Evolutionary conservation across 192 early-diverging fungal species (phyloP).

Genomic region (Umbelopsis sp.): DNA sequence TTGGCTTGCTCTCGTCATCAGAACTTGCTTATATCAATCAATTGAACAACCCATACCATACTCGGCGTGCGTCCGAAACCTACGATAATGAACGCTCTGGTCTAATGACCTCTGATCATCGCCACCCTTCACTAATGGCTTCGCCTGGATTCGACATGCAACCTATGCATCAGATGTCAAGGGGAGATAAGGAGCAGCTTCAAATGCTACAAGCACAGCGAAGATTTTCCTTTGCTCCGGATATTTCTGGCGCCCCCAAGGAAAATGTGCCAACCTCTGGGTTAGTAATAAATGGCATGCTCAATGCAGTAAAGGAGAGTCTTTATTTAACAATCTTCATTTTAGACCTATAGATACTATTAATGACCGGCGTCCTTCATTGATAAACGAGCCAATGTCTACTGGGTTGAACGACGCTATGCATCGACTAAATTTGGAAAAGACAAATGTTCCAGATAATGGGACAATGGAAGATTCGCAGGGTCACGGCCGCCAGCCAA

Average conservation of each 20-base stretch:
- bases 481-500: neutral
- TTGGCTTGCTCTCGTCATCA: constrained; percentile 53
- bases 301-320: neutral
- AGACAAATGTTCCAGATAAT: neutral
- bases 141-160: neutral
- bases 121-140: neutral
- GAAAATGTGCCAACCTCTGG: neutral
- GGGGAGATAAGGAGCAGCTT: constrained; percentile 48
- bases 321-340: neutral
- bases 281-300: neutral
- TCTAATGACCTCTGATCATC: neutral
- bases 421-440: constrained; percentile 6
- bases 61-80: constrained; percentile 37
- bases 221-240: constrained; percentile 49
- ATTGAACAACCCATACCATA: neutral
- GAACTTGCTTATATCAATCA: constrained; percentile 24
- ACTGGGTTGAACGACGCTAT: constrained; percentile 8
- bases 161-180: constrained; percentile 22
- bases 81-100: constrained; percentile 38
- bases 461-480: neutral
- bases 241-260: neutral
- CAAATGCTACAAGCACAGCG: constrained; percentile 55
- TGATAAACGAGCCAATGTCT: neutral
- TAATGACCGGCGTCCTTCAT: neutral
- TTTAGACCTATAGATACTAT: neutral